Evolutionary conservation across 805 yeast genomes (phyloP).

Genomic region (Wickerhamiella parazyma): DNA sequence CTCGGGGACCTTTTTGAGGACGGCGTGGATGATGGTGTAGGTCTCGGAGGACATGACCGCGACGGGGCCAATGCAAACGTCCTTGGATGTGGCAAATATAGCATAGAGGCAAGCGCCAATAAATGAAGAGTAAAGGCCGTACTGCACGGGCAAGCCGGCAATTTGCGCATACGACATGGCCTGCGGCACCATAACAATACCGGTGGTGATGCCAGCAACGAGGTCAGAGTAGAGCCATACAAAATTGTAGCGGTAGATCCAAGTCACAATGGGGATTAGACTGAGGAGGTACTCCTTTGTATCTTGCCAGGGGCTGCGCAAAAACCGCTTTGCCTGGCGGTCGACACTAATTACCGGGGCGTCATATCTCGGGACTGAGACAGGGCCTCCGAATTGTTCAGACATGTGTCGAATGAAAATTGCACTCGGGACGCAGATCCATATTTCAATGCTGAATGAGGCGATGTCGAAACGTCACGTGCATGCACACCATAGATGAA

Average conservation of each 20-base stretch:
- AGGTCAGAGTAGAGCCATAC: constrained; percentile 72
- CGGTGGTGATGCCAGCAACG: constrained; percentile 88
- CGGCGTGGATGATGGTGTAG: constrained; percentile 58
- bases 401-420: not conserved
- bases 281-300: constrained; percentile 41
- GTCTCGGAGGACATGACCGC: constrained; percentile 90
- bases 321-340: constrained; percentile 15
- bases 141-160: constrained; percentile 70
- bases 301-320: constrained; percentile 9
- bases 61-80: constrained; percentile 92
- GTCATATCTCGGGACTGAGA: constrained; percentile 9
- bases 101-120: constrained; percentile 83
- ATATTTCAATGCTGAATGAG: not conserved
- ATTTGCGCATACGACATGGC: constrained; percentile 88
- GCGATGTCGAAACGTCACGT: constrained; percentile 8
- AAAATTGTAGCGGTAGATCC: constrained; percentile 74
- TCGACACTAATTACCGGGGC: constrained; percentile 8
- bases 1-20: constrained; percentile 37
- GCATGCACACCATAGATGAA: constrained; percentile 3
- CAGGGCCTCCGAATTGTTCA: not conserved
- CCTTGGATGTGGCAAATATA: constrained; percentile 87
- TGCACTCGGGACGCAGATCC: not conserved
- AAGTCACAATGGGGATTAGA: constrained; percentile 64
- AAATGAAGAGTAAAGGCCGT: constrained; percentile 82
- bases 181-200: constrained; percentile 86